These are phyloP conservation scores for Bertia moriformis DNA, from an alignment of 2,329 filamentous ascomycete genomes.

Conservation along the genomic window DNA sequence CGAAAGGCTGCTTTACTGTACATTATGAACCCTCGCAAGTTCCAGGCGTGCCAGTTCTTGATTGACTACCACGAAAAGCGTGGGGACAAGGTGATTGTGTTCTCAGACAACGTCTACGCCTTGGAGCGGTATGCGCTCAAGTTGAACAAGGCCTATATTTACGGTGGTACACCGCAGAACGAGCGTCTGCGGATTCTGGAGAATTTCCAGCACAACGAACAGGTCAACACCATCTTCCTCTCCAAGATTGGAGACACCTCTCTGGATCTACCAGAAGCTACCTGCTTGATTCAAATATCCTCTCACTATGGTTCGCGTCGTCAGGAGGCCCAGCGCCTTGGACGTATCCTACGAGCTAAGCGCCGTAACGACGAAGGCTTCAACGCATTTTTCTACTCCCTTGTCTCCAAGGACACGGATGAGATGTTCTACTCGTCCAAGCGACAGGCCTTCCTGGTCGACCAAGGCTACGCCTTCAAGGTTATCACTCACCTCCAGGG, in stretches of 20 bases:
- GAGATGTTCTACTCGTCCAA: slow-evolving; percentile 98
- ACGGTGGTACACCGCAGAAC: slow-evolving; percentile 69
- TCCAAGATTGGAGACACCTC: slow-evolving; percentile 98
- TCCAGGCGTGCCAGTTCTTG: slow-evolving; percentile 93
- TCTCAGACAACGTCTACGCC: slow-evolving; percentile 93
- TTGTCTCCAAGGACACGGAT: slow-evolving; percentile 91
- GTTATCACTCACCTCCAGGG: slow-evolving; percentile 92
- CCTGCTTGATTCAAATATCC: slow-evolving; percentile 91
- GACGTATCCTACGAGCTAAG: slow-evolving; percentile 87
- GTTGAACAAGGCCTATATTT: slow-evolving; percentile 78
- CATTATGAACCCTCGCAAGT: slow-evolving; percentile 95
- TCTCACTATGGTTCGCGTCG: slow-evolving; percentile 93
- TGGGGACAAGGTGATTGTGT: slow-evolving; percentile 95
- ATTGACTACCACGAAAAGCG: slow-evolving; percentile 93
- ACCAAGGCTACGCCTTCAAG: slow-evolving; percentile 97
- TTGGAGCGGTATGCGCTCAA: slow-evolving; percentile 73
- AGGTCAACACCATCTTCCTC: slow-evolving; percentile 83
- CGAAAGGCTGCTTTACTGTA: slow-evolving; percentile 61
- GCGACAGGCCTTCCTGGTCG: slow-evolving; percentile 88
- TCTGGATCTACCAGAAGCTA: slow-evolving; percentile 91
- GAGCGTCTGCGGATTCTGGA: slow-evolving; percentile 80
- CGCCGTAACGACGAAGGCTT: slow-evolving; percentile 94
- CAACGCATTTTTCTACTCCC: slow-evolving; percentile 96
- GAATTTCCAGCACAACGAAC: slow-evolving; percentile 86
- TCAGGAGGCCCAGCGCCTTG: slow-evolving; percentile 87